Evolutionary conservation across 768 basidiomycete genomes (phyloP).

Genomic region (Daedaleopsis nitida): DNA sequence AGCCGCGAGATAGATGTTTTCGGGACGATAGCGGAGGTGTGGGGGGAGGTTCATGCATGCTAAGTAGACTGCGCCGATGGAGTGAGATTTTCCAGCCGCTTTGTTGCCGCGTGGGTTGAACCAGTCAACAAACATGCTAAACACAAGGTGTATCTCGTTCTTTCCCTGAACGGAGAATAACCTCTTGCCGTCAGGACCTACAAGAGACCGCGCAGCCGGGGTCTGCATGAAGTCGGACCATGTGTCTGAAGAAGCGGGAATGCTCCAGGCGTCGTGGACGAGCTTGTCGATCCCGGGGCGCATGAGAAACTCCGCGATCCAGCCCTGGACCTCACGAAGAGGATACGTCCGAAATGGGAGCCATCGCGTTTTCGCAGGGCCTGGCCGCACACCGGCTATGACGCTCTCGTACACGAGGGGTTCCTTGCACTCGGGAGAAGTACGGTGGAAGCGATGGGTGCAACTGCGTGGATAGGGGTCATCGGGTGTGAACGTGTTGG

Average conservation of each 20-base stretch:
- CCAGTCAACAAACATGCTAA: slow-evolving; percentile 18
- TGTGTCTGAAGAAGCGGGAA: background rate
- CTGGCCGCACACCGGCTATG: background rate
- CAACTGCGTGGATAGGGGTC: slow-evolving; percentile 10
- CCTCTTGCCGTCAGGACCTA: slow-evolving; percentile 8
- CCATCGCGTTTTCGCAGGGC: background rate
- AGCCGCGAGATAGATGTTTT: slow-evolving; percentile 44
- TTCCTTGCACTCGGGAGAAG: background rate
- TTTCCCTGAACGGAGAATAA: background rate
- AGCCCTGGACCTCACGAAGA: background rate
- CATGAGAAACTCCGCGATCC: slow-evolving; percentile 6
- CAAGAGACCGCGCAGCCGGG: slow-evolving; percentile 9
- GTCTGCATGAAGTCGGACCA: slow-evolving; percentile 19
- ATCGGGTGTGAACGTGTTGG: background rate
- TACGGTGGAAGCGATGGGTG: background rate
- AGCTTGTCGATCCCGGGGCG: slow-evolving; percentile 13
- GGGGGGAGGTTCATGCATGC: slow-evolving; percentile 31
- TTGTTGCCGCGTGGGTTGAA: slow-evolving; percentile 21
- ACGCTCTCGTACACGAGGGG: background rate
- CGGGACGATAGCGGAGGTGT: slow-evolving; percentile 20
- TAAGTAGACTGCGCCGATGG: slow-evolving; percentile 25
- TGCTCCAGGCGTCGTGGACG: slow-evolving; percentile 1
- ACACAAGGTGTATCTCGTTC: slow-evolving; percentile 11
- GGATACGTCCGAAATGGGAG: background rate
- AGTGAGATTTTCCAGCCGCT: slow-evolving; percentile 12